Percentiles rank a stretch among this genome's conserved stretches.
These are phyloP conservation scores for Aspergillus mulundensis DNA, from an alignment of 495 filamentous ascomycete genomes.

Conservation along the genomic window DNA sequence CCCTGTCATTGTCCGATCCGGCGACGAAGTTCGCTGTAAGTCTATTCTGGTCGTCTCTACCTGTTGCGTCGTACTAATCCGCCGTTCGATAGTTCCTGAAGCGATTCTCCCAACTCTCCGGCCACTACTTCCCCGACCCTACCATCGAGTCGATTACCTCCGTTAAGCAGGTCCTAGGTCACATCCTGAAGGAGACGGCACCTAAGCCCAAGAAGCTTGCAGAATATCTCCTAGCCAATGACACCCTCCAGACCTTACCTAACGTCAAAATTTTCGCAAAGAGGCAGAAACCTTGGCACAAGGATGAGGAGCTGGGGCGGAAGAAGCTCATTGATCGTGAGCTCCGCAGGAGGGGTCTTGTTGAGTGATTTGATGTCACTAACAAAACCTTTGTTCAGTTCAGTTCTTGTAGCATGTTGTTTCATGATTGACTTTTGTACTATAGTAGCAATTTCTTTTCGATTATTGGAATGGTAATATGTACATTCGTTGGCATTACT, in stretches of 20 bases:
- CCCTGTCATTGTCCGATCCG: conserved; percentile 52
- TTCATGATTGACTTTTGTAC: conserved; percentile 18
- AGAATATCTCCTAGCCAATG: conserved; percentile 31
- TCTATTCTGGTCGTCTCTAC: neutral
- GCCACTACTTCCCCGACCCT: conserved; percentile 66
- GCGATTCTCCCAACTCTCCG: conserved; percentile 72
- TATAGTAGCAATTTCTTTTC: conserved; percentile 18
- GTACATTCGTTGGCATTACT: neutral
- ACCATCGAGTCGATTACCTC: conserved; percentile 51
- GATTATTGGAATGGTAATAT: conserved; percentile 8
- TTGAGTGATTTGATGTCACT: conserved; percentile 5
- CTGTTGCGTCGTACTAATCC: conserved; percentile 12
- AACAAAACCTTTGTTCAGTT: conserved; percentile 5
- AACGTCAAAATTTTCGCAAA: conserved; percentile 65
- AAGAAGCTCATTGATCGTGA: conserved; percentile 80
- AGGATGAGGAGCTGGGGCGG: conserved; percentile 72
- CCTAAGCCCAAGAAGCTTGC: conserved; percentile 57
- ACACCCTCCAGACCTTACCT: conserved; percentile 46
- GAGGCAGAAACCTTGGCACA: conserved; percentile 61
- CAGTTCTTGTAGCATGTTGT: conserved; percentile 22
- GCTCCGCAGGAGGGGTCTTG: conserved; percentile 58
- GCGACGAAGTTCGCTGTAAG: conserved; percentile 71
- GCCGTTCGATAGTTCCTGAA: conserved; percentile 58
- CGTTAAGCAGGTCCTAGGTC: conserved; percentile 50
- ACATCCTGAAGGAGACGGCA: conserved; percentile 41